phyloP scores from a whole-genome alignment of 2,329 filamentous ascomycete genomes.

The Graphiopsis chlorocephala region DNA sequence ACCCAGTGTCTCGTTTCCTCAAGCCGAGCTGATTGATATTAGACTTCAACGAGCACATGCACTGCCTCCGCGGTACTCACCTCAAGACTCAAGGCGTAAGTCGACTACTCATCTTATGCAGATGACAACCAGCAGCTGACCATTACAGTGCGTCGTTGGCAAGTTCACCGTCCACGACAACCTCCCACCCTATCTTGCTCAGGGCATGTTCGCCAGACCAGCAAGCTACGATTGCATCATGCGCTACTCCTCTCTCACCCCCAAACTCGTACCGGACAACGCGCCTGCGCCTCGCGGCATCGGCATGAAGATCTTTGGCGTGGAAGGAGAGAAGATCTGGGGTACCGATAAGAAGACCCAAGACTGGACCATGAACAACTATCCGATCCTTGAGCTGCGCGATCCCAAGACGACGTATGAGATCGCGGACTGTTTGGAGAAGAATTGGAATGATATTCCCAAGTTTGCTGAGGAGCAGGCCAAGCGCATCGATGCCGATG shows the following conservation, averaged over 20 bases:
- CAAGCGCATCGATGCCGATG: slow-evolving; percentile 31
- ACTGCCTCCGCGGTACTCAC: slow-evolving; percentile 39
- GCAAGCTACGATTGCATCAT: slow-evolving; percentile 37
- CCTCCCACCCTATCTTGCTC: slow-evolving; percentile 35
- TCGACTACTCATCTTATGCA: background rate
- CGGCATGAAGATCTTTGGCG: slow-evolving; percentile 37
- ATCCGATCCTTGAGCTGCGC: slow-evolving; percentile 32
- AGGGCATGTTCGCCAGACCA: slow-evolving; percentile 37
- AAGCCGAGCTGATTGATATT: background rate
- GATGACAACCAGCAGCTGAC: background rate
- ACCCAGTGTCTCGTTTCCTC: background rate
- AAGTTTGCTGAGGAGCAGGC: slow-evolving; percentile 33
- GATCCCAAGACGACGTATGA: slow-evolving; percentile 33
- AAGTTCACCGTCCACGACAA: slow-evolving; percentile 34
- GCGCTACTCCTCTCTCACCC: slow-evolving; percentile 38
- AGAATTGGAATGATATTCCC: slow-evolving; percentile 33
- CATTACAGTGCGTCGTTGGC: slow-evolving; percentile 31
- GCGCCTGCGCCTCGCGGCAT: slow-evolving; percentile 36
- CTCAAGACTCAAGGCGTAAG: slow-evolving; percentile 36
- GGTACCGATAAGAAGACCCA: slow-evolving; percentile 36
- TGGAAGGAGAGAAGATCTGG: slow-evolving; percentile 38
- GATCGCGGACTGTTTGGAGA: slow-evolving; percentile 35
- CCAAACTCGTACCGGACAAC: slow-evolving; percentile 38
- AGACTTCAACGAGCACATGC: slow-evolving; percentile 39
- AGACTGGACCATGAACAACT: slow-evolving; percentile 37